Conservation (phyloP, 495 filamentous ascomycete genomes). For the Hypoxylon lienhwacheense region DNA sequence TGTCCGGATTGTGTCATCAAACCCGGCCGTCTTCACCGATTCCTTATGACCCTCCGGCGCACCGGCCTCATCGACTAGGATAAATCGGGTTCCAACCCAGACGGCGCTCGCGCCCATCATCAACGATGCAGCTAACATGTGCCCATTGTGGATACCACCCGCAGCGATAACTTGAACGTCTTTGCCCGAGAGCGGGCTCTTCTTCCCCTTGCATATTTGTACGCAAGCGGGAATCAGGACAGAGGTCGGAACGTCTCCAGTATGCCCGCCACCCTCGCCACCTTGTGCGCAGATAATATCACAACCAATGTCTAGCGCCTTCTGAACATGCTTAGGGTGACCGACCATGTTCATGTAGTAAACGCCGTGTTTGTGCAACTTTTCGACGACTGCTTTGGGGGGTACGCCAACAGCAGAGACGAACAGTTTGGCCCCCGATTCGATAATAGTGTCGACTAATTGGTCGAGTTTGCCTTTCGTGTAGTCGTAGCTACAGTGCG, state of each 20-base stretch:
- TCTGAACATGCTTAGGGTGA: slow-evolving; percentile 97
- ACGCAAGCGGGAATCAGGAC: slow-evolving; percentile 89
- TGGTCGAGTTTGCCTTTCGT: slow-evolving; percentile 97
- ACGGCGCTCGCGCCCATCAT: slow-evolving; percentile 92
- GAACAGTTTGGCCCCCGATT: slow-evolving; percentile 86
- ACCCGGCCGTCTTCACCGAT: slow-evolving; percentile 86
- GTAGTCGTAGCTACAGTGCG: slow-evolving; percentile 83
- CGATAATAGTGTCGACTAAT: slow-evolving; percentile 88
- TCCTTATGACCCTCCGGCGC: slow-evolving; percentile 95
- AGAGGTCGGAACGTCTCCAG: slow-evolving; percentile 85
- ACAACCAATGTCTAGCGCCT: slow-evolving; percentile 83
- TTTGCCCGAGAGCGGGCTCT: slow-evolving; percentile 81
- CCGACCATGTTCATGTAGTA: slow-evolving; percentile 99
- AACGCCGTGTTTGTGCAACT: slow-evolving; percentile 81
- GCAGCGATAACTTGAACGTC: slow-evolving; percentile 91
- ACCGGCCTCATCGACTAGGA: slow-evolving; percentile 90
- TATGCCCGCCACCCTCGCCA: slow-evolving; percentile 90
- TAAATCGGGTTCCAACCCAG: slow-evolving; percentile 96
- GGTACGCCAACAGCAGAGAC: slow-evolving; percentile 96
- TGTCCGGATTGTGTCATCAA: slow-evolving; percentile 92
- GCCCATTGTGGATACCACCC: slow-evolving; percentile 92
- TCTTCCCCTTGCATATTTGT: slow-evolving; percentile 75
- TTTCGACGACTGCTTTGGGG: slow-evolving; percentile 83
- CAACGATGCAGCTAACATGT: slow-evolving; percentile 82
- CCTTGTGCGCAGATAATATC: slow-evolving; percentile 95